Evolutionary conservation across 768 basidiomycete genomes (phyloP).

Genomic region (Leccinum longicurvipes): DNA sequence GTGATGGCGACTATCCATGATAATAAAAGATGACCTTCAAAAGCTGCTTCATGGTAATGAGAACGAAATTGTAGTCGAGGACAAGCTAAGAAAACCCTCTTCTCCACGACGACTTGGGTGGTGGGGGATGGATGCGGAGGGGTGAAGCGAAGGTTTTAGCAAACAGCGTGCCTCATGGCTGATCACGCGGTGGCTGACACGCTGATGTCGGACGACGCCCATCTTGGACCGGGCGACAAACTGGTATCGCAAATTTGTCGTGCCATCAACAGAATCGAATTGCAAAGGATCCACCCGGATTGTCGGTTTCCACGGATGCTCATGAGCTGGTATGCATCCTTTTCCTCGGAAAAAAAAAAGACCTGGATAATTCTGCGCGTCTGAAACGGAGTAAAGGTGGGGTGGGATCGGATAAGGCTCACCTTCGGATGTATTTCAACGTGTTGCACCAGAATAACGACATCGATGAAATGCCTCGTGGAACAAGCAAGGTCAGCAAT

Average conservation of each 20-base stretch:
- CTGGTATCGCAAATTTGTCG: neutral
- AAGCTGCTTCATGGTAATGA: neutral
- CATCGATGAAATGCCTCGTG: conserved; percentile 1
- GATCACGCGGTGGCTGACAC: conserved; percentile 15
- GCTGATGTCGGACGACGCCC: conserved; percentile 10
- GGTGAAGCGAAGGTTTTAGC: conserved; percentile 1
- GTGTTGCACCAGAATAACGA: conserved; percentile 15
- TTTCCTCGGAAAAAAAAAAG: neutral
- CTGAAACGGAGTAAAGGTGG: neutral
- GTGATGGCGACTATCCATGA: neutral
- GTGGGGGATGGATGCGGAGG: conserved; percentile 1
- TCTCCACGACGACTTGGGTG: conserved; percentile 5
- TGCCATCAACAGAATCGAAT: conserved; percentile 5
- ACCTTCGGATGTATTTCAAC: conserved; percentile 10
- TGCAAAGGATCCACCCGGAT: conserved; percentile 3
- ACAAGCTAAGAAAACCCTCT: neutral
- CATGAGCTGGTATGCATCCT: neutral
- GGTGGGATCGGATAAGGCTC: conserved; percentile 1
- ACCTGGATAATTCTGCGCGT: neutral
- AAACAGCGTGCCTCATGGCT: conserved; percentile 22
- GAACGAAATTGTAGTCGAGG: conserved; percentile 9
- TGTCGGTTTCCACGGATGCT: conserved; percentile 1
- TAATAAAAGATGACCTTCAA: conserved; percentile 9
- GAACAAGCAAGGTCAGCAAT: neutral
- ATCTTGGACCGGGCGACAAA: neutral